These are phyloP conservation scores for Batkoa obscura DNA, from an alignment of 371 early-diverging fungal species.

Conservation along the genomic window DNA sequence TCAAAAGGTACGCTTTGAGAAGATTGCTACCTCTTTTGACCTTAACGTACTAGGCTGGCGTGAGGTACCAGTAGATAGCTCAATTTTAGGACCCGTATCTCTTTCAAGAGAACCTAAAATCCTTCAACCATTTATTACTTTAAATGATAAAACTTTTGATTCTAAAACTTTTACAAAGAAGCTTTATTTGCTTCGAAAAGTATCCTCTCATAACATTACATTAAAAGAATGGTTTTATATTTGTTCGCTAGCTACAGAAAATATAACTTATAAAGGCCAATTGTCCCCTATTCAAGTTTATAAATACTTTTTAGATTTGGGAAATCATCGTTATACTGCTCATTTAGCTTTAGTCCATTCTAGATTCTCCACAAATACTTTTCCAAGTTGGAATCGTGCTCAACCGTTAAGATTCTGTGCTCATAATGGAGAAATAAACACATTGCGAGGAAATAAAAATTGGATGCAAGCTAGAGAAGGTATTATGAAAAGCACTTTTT, in stretches of 20 bases:
- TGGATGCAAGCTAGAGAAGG: constrained; percentile 97
- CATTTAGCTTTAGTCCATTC: constrained; percentile 95
- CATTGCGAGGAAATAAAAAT: constrained; percentile 93
- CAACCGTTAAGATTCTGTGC: constrained; percentile 95
- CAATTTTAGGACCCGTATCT: constrained; percentile 76
- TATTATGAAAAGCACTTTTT: constrained; percentile 60
- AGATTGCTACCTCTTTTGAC: constrained; percentile 39
- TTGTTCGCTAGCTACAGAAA: constrained; percentile 79
- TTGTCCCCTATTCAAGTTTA: constrained; percentile 87
- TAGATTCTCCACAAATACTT: constrained; percentile 95
- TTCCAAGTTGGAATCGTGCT: constrained; percentile 95
- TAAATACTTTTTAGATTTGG: constrained; percentile 73
- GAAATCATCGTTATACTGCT: constrained; percentile 51
- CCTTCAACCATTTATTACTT: constrained; percentile 70
- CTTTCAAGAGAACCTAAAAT: constrained; percentile 82
- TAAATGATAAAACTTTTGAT: constrained; percentile 25
- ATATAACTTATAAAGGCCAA: constrained; percentile 91
- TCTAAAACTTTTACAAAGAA: constrained; percentile 60
- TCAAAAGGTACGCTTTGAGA: constrained; percentile 58
- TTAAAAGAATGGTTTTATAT: constrained; percentile 84
- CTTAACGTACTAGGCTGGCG: constrained; percentile 82
- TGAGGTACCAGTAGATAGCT: constrained; percentile 59
- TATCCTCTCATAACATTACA: constrained; percentile 56
- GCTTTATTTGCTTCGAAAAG: constrained; percentile 77
- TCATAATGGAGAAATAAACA: constrained; percentile 97